Evolutionary conservation across 2,329 filamentous ascomycete genomes (phyloP), one percentile per base, ranked within the genome.

Genomic region (Didymella exigua): DNA sequence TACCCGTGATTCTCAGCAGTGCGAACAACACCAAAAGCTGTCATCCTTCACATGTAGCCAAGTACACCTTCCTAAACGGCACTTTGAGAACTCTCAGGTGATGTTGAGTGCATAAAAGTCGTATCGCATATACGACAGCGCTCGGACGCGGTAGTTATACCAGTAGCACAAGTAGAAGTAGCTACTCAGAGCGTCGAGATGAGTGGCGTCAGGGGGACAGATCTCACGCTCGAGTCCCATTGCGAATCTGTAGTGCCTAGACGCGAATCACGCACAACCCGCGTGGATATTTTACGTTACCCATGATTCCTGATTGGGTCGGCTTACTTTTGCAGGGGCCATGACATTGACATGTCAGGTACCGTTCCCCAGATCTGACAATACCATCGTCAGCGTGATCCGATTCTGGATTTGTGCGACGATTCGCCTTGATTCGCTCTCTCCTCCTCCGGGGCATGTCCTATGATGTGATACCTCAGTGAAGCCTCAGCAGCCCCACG

Each of bases 301-400:
- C n/a, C 3, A 9, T 37, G 24, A 7, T 18, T 16, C 23, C 24
- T 43, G 7, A 54, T 54, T 54, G 50, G 50, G 7, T 14, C 23
- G 31, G 50, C 23, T 2, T n/a, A n/a, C 9, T 13, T 24, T 7
- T 34, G 24, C 30, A 58, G 31, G 48, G 43, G 40, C 30, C 30
- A 47, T 41, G 43, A 50, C 40, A 58, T 8, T 40, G 18, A 53
- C 43, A 52, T 33, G 31, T 49, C 44, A 49, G 54, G 43, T 43
- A 42, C 49, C 34, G 36, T 47, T 42, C 37, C 37, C 38, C 37
- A 54, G 38, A 46, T 38, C 19, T 29, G 31, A 48, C 23, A 51
- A 48, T 57, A 21, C 40, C 38, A 56, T 50, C 45, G 40, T 56
- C 48, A 52, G 41, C 31, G 42, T 41, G 48, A 53, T 46, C 26